Percentiles rank a stretch among this genome's conserved stretches.
These are phyloP conservation scores for Fraxinus angustifolia DNA, from an alignment of 305 asterid genomes.

Conservation along the genomic window DNA sequence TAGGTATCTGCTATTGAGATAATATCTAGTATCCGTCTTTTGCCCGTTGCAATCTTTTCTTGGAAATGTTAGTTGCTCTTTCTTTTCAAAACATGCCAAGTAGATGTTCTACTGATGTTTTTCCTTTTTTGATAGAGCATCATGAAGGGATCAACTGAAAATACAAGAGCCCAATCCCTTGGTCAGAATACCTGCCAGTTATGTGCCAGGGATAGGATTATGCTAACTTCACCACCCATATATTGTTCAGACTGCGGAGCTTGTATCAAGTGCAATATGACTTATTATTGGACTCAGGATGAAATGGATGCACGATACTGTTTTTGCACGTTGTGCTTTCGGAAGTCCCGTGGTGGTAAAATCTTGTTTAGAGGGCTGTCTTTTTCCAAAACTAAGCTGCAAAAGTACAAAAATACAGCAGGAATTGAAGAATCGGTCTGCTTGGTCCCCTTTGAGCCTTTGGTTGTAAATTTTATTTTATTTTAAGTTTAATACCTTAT, in stretches of 20 bases:
- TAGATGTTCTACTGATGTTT: conserved; percentile 10
- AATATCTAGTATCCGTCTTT: neutral
- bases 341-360: conserved; percentile 35
- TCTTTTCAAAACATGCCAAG: conserved; percentile 3
- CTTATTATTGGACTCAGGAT: conserved; percentile 45
- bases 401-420: conserved; percentile 41
- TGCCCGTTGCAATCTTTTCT: neutral
- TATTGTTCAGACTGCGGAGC: conserved; percentile 49
- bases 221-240: conserved; percentile 44
- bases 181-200: conserved; percentile 55
- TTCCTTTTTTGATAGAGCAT: conserved; percentile 15
- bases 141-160: conserved; percentile 28
- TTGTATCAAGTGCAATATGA: conserved; percentile 42
- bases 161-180: conserved; percentile 17
- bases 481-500: neutral
- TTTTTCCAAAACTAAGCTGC: conserved; percentile 43
- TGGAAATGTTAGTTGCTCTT: neutral
- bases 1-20: neutral
- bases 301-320: conserved; percentile 30
- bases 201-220: conserved; percentile 42
- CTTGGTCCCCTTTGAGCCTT: conserved; percentile 19
- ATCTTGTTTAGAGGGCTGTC: conserved; percentile 45
- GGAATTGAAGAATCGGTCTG: conserved; percentile 57
- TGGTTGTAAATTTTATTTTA: conserved; percentile 15
- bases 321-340: conserved; percentile 58